phyloP scores from a whole-genome alignment of 2,329 filamentous ascomycete genomes.

The Fusarium clavum region DNA sequence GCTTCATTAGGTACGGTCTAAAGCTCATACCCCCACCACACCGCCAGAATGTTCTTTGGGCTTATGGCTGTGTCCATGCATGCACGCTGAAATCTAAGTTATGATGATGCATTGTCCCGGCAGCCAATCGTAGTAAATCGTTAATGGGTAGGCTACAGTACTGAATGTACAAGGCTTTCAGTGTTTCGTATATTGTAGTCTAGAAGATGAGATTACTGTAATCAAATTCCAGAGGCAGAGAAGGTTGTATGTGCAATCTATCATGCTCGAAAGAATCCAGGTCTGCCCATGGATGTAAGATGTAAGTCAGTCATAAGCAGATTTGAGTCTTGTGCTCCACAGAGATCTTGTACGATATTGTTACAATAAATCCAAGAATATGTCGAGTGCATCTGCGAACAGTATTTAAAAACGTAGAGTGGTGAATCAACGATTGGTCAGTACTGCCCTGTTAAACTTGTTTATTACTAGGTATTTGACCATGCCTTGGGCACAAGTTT shows the following conservation, averaged over 20 bases:
- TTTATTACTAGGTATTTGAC: neutral
- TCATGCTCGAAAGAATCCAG: neutral
- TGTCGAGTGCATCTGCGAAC: neutral
- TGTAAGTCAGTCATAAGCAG: neutral
- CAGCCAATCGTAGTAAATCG: constrained; percentile 6
- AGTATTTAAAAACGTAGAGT: neutral
- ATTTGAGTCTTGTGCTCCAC: neutral
- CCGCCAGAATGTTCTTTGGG: constrained; percentile 12
- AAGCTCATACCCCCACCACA: constrained; percentile 20
- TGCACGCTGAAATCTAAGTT: constrained; percentile 10
- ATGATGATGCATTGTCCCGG: neutral
- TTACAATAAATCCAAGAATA: neutral
- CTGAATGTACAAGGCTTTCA: neutral
- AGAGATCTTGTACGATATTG: neutral
- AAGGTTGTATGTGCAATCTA: neutral
- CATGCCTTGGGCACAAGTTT: neutral
- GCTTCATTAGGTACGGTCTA: neutral
- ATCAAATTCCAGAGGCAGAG: neutral
- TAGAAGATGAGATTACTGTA: neutral
- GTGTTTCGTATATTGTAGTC: neutral
- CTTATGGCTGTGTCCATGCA: neutral
- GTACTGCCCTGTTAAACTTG: neutral
- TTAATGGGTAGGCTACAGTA: neutral
- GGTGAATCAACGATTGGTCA: neutral
- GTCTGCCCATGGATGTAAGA: neutral